Conservation (phyloP, 2,329 filamentous ascomycete genomes). For the Chaetoscypha palmicola region DNA sequence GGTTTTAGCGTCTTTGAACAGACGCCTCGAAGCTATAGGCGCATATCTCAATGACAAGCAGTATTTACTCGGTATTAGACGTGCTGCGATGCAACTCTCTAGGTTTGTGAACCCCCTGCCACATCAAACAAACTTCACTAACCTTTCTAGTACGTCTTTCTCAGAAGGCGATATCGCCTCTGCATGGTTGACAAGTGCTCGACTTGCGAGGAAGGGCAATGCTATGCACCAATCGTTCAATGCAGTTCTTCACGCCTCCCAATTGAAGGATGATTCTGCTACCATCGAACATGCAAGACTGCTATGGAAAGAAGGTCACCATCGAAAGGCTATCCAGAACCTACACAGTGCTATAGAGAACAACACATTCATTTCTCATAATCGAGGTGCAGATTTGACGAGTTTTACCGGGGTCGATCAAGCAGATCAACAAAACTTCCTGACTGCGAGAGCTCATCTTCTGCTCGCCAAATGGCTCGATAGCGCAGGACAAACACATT, state of each 20-base stretch:
- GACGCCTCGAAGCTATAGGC: slow-evolving; percentile 81
- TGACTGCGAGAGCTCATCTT: slow-evolving; percentile 74
- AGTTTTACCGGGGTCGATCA: slow-evolving; percentile 20
- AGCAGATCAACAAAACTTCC: slow-evolving; percentile 44
- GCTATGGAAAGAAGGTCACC: slow-evolving; percentile 87
- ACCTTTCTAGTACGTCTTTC: slow-evolving; percentile 42
- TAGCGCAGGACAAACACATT: slow-evolving; percentile 85
- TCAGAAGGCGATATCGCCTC: slow-evolving; percentile 68
- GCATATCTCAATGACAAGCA: slow-evolving; percentile 91
- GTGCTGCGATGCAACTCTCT: slow-evolving; percentile 79
- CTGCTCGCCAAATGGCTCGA: slow-evolving; percentile 96
- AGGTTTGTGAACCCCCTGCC: slow-evolving; percentile 42
- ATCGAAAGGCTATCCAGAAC: slow-evolving; percentile 89
- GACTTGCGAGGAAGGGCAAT: slow-evolving; percentile 78
- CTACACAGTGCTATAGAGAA: slow-evolving; percentile 78
- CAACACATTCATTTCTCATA: slow-evolving; percentile 58
- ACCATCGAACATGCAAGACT: slow-evolving; percentile 92
- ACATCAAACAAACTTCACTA: slow-evolving; percentile 21
- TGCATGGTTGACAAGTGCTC: slow-evolving; percentile 78
- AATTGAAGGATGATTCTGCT: slow-evolving; percentile 76
- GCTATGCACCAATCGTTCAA: slow-evolving; percentile 86
- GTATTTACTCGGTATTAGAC: slow-evolving; percentile 77
- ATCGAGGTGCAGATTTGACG: slow-evolving; percentile 19
- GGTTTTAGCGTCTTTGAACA: slow-evolving; percentile 52
- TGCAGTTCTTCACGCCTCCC: slow-evolving; percentile 81